These are phyloP conservation scores for Lentithecium fluviatile DNA, from an alignment of 495 filamentous ascomycete species.

Conservation along the genomic window DNA sequence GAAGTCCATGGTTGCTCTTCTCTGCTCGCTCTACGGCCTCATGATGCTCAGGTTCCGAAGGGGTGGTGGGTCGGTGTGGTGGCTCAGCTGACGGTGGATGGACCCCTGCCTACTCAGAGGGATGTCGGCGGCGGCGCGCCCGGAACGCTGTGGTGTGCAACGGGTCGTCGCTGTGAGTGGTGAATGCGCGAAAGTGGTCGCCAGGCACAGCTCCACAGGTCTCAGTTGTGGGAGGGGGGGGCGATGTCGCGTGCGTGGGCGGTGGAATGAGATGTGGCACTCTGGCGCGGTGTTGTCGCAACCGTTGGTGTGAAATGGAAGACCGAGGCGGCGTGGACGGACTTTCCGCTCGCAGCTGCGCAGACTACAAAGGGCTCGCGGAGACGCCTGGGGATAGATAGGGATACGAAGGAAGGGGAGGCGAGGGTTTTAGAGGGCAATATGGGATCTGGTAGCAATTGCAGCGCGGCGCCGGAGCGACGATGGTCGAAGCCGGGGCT, in stretches of 20 bases:
- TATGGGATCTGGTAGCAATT: constrained; percentile 23
- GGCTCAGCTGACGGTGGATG: constrained; percentile 26
- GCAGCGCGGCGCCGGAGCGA: constrained; percentile 6
- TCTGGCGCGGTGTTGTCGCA: neutral
- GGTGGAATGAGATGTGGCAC: constrained; percentile 7
- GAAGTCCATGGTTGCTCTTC: constrained; percentile 37
- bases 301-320: neutral
- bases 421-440: constrained; percentile 11
- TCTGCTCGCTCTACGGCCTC: constrained; percentile 24
- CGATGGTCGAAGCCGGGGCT: constrained; percentile 3
- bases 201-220: constrained; percentile 17
- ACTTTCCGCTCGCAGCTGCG: neutral
- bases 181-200: constrained; percentile 18
- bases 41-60: constrained; percentile 16
- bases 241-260: constrained; percentile 9
- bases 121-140: constrained; percentile 18
- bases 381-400: neutral
- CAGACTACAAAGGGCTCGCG: neutral
- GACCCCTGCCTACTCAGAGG: constrained; percentile 26
- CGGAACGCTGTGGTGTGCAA: constrained; percentile 23
- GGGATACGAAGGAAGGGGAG: neutral
- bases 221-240: constrained; percentile 15
- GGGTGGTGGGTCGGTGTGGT: constrained; percentile 27
- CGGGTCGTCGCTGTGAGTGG: constrained; percentile 22
- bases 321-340: neutral